Evolutionary conservation across 805 yeast genomes (phyloP).

Genomic region (Saturnispora saitoi): DNA sequence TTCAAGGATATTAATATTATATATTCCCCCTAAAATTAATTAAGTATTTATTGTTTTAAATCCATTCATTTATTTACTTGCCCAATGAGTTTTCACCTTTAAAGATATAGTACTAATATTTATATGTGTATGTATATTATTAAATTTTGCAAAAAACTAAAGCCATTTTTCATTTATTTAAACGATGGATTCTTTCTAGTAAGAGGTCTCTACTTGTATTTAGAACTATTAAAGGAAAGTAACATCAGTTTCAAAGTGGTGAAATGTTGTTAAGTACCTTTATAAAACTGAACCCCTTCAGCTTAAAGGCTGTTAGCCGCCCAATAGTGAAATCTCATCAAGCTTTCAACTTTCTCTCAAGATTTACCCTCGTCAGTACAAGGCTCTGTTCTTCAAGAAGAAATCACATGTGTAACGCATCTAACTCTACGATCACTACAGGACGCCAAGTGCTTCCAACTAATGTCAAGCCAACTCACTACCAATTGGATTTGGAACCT

Average conservation of each 20-base stretch:
- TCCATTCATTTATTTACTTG: too few relatives aligned
- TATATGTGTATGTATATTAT: background rate
- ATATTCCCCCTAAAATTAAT: too few relatives aligned
- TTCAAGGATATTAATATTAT: too few relatives aligned
- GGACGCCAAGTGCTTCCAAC: constrained; percentile 28
- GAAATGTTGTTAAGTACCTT: background rate
- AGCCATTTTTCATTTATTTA: background rate
- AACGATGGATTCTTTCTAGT: background rate
- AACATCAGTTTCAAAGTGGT: too few relatives aligned
- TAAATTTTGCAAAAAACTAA: background rate
- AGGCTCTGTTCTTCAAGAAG: constrained; percentile 6
- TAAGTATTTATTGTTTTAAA: too few relatives aligned
- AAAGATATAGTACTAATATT: background rate
- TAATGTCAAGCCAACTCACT: constrained; percentile 69
- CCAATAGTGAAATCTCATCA: background rate
- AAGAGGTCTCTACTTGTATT: background rate
- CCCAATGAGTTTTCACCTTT: background rate
- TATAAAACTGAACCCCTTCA: background rate
- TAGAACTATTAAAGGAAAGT: background rate
- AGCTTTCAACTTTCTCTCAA: background rate
- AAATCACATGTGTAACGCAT: constrained; percentile 4
- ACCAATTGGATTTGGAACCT: constrained; percentile 46
- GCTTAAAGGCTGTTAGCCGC: background rate
- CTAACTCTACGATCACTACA: background rate
- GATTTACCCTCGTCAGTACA: constrained; percentile 1